Base-by-base conservation (phyloP, 1,284 basidiomycete species). In the Agaricales sp. region DNA sequence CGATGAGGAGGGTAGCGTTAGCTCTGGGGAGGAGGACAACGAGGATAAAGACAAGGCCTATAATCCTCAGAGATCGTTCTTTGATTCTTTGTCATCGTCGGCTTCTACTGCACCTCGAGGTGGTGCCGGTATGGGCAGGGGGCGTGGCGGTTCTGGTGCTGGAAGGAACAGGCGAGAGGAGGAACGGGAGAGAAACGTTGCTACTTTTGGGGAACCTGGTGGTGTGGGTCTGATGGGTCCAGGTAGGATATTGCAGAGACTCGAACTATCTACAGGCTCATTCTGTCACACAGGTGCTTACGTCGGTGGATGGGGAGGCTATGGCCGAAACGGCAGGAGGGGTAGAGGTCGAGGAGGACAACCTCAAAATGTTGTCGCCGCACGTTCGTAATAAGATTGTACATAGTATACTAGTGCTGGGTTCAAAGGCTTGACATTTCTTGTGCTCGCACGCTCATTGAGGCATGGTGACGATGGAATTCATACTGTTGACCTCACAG, bases 191-290 rank as follows among this genome's bases (percentile, higher is more conserved):
- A 75, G 76, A 63, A 89, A 89, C 57, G 76, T 89, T 4, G 82
- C 82, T 25, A 89, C 86, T 12, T 89, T 89, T 69, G 86, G 86
- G 3, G 87, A 88, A 61, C 80, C 86, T 3, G 85, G 85, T 14
- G 82, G 80, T 51, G 75, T 83, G 21, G 82, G 84, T 8, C 61
- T 86, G 47, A 73, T 86, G 70, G 83, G 85, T 0, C 82, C 82
- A 41, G 39, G 39, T 41, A 20, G 18, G 26, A 18, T 11, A 8
- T 19, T 73, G 73, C 47, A 6, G 26, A 11, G 39, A 18, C 16
- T 8, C 19, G 6, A 20, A 11, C 39, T 41, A 20, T 8, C 6
- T 30, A 6, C 26, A 30, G 26, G 16, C 39, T 41, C 39, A 41
- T 41, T 20, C n/a, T 6, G 16, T 30, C 6, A 8, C 16, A 8